A percentile compares a stretch with the other conserved stretches of the same genome.
Conservation (phyloP, 2,329 filamentous ascomycete genomes). For the Periconia macrospinosa region DNA sequence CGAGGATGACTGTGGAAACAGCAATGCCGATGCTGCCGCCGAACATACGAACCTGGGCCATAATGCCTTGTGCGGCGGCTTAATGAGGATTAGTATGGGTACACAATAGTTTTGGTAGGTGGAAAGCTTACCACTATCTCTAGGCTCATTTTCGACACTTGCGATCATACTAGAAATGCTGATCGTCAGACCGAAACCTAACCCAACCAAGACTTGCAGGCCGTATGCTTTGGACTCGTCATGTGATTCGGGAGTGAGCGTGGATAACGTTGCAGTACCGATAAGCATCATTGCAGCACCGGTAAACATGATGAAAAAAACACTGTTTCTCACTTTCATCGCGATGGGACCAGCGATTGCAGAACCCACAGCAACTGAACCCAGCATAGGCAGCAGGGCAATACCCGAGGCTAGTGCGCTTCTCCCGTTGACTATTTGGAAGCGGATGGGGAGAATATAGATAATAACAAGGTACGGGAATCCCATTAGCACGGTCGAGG, state of each 20-base stretch:
- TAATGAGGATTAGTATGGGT: background rate
- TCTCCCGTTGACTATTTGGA: slow-evolving; percentile 1
- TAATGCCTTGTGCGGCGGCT: slow-evolving; percentile 11
- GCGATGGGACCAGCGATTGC: background rate
- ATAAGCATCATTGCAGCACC: background rate
- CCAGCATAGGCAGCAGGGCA: slow-evolving; percentile 1
- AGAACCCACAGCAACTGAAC: slow-evolving; percentile 1
- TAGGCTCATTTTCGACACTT: slow-evolving; percentile 4
- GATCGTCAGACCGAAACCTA: background rate
- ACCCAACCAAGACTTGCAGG: slow-evolving; percentile 1
- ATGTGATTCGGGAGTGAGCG: background rate
- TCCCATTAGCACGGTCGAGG: slow-evolving; percentile 3
- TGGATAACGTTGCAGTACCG: background rate
- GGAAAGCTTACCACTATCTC: slow-evolving; percentile 3
- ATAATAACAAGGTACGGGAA: slow-evolving; percentile 2
- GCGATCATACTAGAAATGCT: slow-evolving; percentile 7
- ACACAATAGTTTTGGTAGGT: background rate
- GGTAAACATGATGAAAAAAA: background rate
- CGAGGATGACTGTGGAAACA: slow-evolving; percentile 12
- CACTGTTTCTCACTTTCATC: background rate
- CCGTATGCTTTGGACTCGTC: background rate
- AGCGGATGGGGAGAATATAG: slow-evolving; percentile 1
- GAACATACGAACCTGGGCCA: slow-evolving; percentile 12
- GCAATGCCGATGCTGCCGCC: slow-evolving; percentile 14
- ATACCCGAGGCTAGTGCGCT: slow-evolving; percentile 1